Evolutionary conservation across 2,329 filamentous ascomycete genomes (phyloP).

Genomic region (Lecanicillium sp.): DNA sequence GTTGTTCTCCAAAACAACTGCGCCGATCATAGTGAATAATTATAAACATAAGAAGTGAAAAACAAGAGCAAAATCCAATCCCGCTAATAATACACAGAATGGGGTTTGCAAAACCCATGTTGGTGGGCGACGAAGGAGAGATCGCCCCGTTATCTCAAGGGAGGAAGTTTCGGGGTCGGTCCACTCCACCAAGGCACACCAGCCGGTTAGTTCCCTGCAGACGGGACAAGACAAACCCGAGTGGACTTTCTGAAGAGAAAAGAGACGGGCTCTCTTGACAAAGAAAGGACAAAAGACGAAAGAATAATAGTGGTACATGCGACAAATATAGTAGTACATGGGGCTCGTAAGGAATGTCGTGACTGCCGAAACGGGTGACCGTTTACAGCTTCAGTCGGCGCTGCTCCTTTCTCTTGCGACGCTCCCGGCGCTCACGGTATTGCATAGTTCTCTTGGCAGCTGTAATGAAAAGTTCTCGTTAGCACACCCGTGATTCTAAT

Average conservation of each 20-base stretch:
- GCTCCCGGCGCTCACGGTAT: slow-evolving; percentile 31
- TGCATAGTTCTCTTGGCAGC: slow-evolving; percentile 31
- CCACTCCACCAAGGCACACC: not conserved
- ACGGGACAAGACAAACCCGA: not conserved
- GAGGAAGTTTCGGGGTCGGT: slow-evolving; percentile 2
- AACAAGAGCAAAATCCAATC: not conserved
- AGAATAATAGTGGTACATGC: slow-evolving; percentile 10
- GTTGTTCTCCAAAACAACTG: not conserved
- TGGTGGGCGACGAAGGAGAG: not conserved
- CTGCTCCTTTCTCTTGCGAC: slow-evolving; percentile 33
- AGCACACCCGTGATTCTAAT: slow-evolving; percentile 13
- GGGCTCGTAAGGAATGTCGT: slow-evolving; percentile 15
- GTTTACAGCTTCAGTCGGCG: slow-evolving; percentile 30
- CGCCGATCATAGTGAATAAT: not conserved
- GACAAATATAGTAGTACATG: slow-evolving; percentile 15
- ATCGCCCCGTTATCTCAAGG: slow-evolving; percentile 4
- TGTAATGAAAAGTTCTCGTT: slow-evolving; percentile 18
- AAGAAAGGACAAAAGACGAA: not conserved
- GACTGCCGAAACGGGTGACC: slow-evolving; percentile 5
- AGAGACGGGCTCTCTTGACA: not conserved
- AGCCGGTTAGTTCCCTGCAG: not conserved
- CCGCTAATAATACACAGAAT: slow-evolving; percentile 2
- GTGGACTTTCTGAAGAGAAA: not conserved
- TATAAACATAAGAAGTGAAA: slow-evolving; percentile 8
- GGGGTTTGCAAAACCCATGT: not conserved